Conservation (phyloP, 169 alveolate genomes). For the Cryptosporidium sp. region DNA sequence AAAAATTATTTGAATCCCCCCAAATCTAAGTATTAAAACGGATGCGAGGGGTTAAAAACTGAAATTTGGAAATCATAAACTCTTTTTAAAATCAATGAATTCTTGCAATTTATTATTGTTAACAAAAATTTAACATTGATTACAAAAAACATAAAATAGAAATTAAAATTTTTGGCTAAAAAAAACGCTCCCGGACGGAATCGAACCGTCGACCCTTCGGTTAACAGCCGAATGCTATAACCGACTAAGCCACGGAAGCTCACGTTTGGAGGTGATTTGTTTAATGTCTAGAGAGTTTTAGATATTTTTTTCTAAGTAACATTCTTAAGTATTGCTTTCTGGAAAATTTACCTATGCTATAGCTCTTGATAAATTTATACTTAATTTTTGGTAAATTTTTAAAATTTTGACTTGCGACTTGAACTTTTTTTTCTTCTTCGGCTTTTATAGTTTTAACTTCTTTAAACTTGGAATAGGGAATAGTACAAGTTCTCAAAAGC, state of each 20-base stretch:
- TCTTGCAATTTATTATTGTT: not conserved
- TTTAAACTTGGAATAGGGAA: not conserved
- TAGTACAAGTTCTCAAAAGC: not conserved
- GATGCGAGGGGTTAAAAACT: not conserved
- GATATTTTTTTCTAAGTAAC: not conserved
- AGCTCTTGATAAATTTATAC: not conserved
- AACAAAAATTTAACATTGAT: not conserved
- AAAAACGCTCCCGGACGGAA: slow-evolving; percentile 78
- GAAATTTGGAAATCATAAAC: no score
- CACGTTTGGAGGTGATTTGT: not conserved
- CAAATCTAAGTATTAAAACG: slow-evolving; percentile 22
- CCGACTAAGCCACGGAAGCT: slow-evolving; percentile 79
- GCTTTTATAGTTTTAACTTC: not conserved
- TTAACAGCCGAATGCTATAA: slow-evolving; percentile 78
- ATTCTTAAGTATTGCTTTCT: not conserved
- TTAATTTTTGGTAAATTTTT: not conserved
- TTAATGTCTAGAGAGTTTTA: slow-evolving; percentile 3
- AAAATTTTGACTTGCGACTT: not conserved
- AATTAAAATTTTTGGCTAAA: not conserved
- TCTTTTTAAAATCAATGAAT: no score
- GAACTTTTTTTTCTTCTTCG: not conserved
- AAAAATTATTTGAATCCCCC: not conserved
- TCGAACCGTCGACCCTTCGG: slow-evolving; percentile 79
- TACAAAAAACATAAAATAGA: no score
- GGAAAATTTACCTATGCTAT: not conserved